Evolutionary conservation across 2,329 filamentous ascomycete genomes (phyloP), one percentile per base, ranked within the genome.

Genomic region (Fusarium camptoceras): DNA sequence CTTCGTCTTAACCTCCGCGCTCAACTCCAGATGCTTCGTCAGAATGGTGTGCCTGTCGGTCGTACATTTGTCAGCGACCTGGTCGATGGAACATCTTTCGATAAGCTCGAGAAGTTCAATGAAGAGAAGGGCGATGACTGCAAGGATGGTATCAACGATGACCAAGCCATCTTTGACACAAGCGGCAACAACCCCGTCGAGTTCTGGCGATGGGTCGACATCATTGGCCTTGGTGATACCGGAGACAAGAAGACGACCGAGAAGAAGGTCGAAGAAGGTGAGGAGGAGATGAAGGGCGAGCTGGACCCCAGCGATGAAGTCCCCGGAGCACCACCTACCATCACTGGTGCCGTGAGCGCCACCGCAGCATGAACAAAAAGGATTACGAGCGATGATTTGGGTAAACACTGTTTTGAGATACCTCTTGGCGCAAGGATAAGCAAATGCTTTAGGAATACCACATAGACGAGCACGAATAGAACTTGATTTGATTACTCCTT

Each of bases 1-100:
- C 77, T 91, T 51, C 83, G 87, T 22, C 80, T 91, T 4, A 91
- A 91, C 68, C 79, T 87, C 6, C 82, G 89, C 3, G 88, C 88
- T 3, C 79, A 86, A 25, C 78, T 89, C 50, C 88, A 91, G 77
- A 77, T 88, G 8, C 72, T 91, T 9, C 81, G 89, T 1, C 77
- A 76, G 25, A 86, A 87, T 55, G 81, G 78, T 4, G 77, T 89
- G 2, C 75, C 82, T 0, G 82, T 90, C 2, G 82, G 82, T 0
- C 78, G 82, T 11, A 89, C 87, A 0, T 84, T 81, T 78, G 72
- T 78, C 6, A 82, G 78, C 27, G 87, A 87, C 51, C 75, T 88
- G 8, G 78, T 85, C 4, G 86, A 88, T 27, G 86, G 83, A 8
- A 76, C 78, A 2, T 76, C 80, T 30, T 72, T 78, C 46, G 78